These are phyloP conservation scores for Coprinopsis marcescibilis DNA, from an alignment of 768 basidiomycete species.

Conservation along the genomic window DNA sequence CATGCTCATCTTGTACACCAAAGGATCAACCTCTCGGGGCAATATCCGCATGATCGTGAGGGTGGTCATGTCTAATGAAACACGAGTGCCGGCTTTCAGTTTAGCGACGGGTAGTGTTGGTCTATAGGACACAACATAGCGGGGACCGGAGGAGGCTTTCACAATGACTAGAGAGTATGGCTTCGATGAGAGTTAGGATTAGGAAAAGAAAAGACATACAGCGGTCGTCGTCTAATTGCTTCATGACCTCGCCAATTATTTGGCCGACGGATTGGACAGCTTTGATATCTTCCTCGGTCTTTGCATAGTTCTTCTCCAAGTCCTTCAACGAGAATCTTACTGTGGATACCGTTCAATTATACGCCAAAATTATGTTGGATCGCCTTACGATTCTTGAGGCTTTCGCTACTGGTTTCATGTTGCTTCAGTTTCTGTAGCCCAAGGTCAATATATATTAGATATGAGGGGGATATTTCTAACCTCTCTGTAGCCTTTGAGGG, in stretches of 20 bases:
- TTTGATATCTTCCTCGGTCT: conserved; percentile 98
- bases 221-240: conserved; percentile 95
- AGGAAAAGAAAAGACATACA: conserved; percentile 48
- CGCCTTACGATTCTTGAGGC: conserved; percentile 83
- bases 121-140: conserved; percentile 97
- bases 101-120: conserved; percentile 87
- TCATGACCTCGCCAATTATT: conserved; percentile 98
- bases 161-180: conserved; percentile 75
- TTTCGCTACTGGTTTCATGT: conserved; percentile 83
- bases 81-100: conserved; percentile 90
- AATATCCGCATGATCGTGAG: conserved; percentile 98
- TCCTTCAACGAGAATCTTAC: conserved; percentile 90
- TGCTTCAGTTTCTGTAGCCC: conserved; percentile 80
- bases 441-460: conserved; percentile 7
- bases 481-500: conserved; percentile 72
- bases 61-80: conserved; percentile 99
- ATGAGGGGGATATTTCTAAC: conserved; percentile 28
- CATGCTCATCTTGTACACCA: conserved; percentile 99
- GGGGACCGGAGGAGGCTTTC: conserved; percentile 96
- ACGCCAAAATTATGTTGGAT: not conserved
- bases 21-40: conserved; percentile 94
- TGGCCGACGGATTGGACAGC: conserved; percentile 98
- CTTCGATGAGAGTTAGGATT: conserved; percentile 1
- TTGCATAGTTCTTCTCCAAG: conserved; percentile 82
- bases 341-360: conserved; percentile 23